Conservation (phyloP, 1,139 yeast species). For the Blastobotrys apis region DNA sequence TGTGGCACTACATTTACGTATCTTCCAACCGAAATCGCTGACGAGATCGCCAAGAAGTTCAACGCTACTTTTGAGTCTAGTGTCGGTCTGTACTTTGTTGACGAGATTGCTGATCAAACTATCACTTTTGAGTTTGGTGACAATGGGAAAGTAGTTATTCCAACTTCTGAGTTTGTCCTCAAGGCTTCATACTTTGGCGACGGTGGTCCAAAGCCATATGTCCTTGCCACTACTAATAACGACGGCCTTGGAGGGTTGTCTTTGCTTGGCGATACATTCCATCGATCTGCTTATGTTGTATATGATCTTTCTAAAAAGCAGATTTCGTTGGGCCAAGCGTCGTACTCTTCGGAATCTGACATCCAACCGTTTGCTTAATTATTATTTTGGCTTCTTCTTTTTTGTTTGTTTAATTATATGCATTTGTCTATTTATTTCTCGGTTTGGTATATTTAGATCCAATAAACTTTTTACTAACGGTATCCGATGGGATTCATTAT, state of each 20-base stretch:
- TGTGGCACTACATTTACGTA: slow-evolving; percentile 37
- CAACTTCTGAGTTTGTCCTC: slow-evolving; percentile 25
- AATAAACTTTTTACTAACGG: too few species aligned
- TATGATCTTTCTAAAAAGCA: slow-evolving; percentile 65
- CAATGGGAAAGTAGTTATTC: slow-evolving; percentile 28
- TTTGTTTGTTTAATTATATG: too few species aligned
- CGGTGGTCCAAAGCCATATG: slow-evolving; percentile 20
- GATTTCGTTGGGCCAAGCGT: slow-evolving; percentile 64
- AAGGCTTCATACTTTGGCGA: slow-evolving; percentile 21
- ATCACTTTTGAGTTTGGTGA: slow-evolving; percentile 23
- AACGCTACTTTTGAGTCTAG: slow-evolving; percentile 21
- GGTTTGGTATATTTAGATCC: too few species aligned
- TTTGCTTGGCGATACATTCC: slow-evolving; percentile 68
- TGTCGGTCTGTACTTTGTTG: slow-evolving; percentile 12
- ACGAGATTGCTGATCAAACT: slow-evolving; percentile 11
- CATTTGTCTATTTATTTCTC: too few species aligned
- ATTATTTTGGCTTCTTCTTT: not conserved
- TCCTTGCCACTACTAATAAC: slow-evolving; percentile 27
- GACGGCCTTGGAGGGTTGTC: slow-evolving; percentile 21
- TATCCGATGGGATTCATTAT: too few species aligned
- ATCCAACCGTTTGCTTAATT: not conserved
- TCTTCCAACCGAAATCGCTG: slow-evolving; percentile 27
- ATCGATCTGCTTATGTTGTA: slow-evolving; percentile 72
- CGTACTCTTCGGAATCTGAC: slow-evolving; percentile 8
- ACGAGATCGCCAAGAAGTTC: slow-evolving; percentile 23